phyloP scores from a whole-genome alignment of 2,329 filamentous ascomycete genomes.

The Penicillium sp. region DNA sequence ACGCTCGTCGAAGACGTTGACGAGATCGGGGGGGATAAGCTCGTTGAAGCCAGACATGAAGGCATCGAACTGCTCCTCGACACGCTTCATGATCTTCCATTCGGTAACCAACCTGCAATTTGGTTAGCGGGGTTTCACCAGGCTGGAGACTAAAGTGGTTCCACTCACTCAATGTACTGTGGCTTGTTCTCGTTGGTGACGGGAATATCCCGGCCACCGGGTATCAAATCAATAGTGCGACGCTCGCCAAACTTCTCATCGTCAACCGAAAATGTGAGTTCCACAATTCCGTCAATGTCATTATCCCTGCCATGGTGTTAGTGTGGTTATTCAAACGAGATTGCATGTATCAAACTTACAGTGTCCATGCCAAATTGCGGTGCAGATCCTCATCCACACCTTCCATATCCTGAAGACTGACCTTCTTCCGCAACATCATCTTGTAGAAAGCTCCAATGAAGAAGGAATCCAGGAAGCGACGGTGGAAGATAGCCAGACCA shows the following conservation, averaged over 20 bases:
- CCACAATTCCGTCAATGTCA: slow-evolving; percentile 90
- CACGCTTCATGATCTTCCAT: slow-evolving; percentile 98
- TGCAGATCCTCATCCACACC: slow-evolving; percentile 98
- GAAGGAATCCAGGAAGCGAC: slow-evolving; percentile 95
- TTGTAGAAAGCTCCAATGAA: slow-evolving; percentile 99
- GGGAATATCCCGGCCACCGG: slow-evolving; percentile 83
- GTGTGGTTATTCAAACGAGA: background rate
- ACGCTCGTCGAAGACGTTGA: slow-evolving; percentile 98
- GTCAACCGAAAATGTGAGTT: slow-evolving; percentile 94
- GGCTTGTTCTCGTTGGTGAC: slow-evolving; percentile 99
- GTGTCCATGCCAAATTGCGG: slow-evolving; percentile 91
- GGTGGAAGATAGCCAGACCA: slow-evolving; percentile 94
- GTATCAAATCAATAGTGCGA: slow-evolving; percentile 90
- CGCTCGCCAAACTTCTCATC: slow-evolving; percentile 96
- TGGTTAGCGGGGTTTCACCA: background rate
- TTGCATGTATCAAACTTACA: slow-evolving; percentile 49
- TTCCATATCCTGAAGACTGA: slow-evolving; percentile 93
- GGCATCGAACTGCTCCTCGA: slow-evolving; percentile 96
- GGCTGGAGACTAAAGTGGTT: background rate
- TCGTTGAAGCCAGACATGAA: slow-evolving; percentile 98
- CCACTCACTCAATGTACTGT: slow-evolving; percentile 85
- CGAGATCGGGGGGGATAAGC: slow-evolving; percentile 90
- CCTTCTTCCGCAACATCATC: slow-evolving; percentile 95
- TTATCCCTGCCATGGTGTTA: slow-evolving; percentile 63
- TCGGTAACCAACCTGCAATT: slow-evolving; percentile 77